Conservation (phyloP, 345 rosid species). For the Citrus mangshanensis region DNA sequence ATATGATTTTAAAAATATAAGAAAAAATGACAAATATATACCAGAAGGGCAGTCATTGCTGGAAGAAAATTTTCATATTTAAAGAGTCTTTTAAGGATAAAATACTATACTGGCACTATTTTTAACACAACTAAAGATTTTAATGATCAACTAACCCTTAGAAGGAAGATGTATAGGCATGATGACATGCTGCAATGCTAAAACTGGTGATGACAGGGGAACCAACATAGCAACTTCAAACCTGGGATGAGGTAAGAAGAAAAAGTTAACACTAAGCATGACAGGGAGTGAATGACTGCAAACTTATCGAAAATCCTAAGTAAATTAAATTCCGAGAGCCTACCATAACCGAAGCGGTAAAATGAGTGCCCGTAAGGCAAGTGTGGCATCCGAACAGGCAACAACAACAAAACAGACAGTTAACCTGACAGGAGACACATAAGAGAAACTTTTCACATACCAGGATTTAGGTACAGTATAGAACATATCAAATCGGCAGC, state of each 20-base stretch:
- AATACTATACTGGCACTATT: background rate
- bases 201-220: constrained; percentile 65
- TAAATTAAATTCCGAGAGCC: background rate
- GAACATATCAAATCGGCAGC: background rate
- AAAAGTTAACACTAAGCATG: constrained; percentile 1
- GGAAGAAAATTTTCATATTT: background rate
- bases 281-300: background rate
- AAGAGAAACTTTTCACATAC: background rate
- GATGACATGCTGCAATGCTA: constrained; percentile 69
- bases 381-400: constrained; percentile 94
- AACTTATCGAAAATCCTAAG: background rate
- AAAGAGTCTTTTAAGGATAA: background rate
- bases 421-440: constrained; percentile 50
- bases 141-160: constrained; percentile 44
- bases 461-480: background rate
- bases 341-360: constrained; percentile 90
- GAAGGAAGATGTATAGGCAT: constrained; percentile 39
- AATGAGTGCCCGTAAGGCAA: constrained; percentile 73
- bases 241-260: constrained; percentile 40
- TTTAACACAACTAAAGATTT: background rate
- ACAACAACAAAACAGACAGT: constrained; percentile 75
- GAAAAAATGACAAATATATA: background rate
- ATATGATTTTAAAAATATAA: background rate
- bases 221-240: constrained; percentile 79
- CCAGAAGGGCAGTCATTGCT: background rate